Evolutionary conservation across 768 basidiomycete species (phyloP).

Genomic region (Psilocybe sp.): DNA sequence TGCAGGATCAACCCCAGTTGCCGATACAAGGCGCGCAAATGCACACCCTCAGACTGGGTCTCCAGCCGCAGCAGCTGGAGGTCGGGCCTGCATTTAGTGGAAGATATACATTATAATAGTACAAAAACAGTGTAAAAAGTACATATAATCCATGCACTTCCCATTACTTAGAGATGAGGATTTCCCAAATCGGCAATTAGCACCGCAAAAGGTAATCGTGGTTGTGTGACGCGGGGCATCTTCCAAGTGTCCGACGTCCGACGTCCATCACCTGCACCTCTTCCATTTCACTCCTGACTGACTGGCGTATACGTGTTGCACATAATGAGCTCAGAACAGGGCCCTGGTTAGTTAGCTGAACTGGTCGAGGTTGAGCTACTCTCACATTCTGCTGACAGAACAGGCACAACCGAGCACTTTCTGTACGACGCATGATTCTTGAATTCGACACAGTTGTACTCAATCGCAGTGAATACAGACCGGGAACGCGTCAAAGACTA

Average conservation of each 20-base stretch:
- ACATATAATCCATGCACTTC: slow-evolving; percentile 17
- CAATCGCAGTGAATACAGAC: slow-evolving; percentile 21
- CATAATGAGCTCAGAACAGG: slow-evolving; percentile 12
- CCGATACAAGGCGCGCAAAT: slow-evolving; percentile 13
- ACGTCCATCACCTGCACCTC: neutral
- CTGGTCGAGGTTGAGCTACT: neutral
- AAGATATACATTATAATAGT: slow-evolving; percentile 30
- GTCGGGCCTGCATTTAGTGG: slow-evolving; percentile 23
- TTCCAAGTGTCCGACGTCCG: neutral
- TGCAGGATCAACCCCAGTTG: neutral
- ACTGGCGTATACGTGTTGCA: neutral
- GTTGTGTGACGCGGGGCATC: neutral
- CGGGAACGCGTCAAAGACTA: slow-evolving; percentile 57
- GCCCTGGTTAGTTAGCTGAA: slow-evolving; percentile 7
- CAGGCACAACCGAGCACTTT: slow-evolving; percentile 22
- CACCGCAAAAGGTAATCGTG: slow-evolving; percentile 8
- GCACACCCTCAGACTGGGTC: slow-evolving; percentile 13
- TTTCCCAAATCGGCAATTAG: slow-evolving; percentile 14
- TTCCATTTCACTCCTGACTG: neutral
- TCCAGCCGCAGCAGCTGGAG: slow-evolving; percentile 17
- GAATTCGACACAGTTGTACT: neutral
- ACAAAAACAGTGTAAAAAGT: slow-evolving; percentile 32
- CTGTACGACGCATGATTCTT: slow-evolving; percentile 30
- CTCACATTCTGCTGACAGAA: slow-evolving; percentile 9
- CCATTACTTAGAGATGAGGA: neutral